phyloP scores from a whole-genome alignment of 495 filamentous ascomycete species.

The Parmelia sp. region DNA sequence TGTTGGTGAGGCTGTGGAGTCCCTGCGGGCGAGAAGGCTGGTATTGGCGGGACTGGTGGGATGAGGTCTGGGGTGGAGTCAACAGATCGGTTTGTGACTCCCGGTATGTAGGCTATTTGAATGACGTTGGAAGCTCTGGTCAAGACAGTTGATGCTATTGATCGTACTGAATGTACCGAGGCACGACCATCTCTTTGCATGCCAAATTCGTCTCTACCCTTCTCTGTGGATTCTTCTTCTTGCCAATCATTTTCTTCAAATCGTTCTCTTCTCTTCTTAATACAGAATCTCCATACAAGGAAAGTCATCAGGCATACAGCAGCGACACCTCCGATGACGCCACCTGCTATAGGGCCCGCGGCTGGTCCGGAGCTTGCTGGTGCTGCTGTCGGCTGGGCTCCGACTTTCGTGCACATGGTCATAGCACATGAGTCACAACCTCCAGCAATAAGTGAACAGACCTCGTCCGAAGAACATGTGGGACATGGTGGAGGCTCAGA shows the following conservation, averaged over 20 bases:
- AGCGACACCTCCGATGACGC: conserved; percentile 71
- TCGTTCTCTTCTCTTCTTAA: conserved; percentile 68
- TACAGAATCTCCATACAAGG: conserved; percentile 78
- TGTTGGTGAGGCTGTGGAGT: conserved; percentile 48
- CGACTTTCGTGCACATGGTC: conserved; percentile 52
- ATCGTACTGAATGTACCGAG: conserved; percentile 81
- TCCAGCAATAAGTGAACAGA: conserved; percentile 51
- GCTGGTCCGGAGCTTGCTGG: conserved; percentile 41
- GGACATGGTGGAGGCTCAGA: conserved; percentile 45
- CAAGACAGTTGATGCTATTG: conserved; percentile 89
- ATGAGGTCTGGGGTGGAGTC: conserved; percentile 74
- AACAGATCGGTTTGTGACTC: conserved; percentile 87
- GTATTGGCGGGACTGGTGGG: conserved; percentile 88
- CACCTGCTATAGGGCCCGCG: conserved; percentile 75
- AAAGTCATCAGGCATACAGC: conserved; percentile 64
- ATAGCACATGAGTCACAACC: conserved; percentile 54
- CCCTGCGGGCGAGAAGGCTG: conserved; percentile 50
- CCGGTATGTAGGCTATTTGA: conserved; percentile 97
- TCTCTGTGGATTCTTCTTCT: conserved; percentile 42
- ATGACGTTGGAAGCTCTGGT: conserved; percentile 98
- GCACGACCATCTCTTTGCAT: conserved; percentile 59
- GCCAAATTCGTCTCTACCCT: conserved; percentile 48
- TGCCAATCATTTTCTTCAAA: conserved; percentile 50
- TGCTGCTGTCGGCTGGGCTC: conserved; percentile 30
- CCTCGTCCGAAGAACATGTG: conserved; percentile 39